phyloP scores from a whole-genome alignment of 345 rosid genomes.

The Schrenkiella parvula region DNA sequence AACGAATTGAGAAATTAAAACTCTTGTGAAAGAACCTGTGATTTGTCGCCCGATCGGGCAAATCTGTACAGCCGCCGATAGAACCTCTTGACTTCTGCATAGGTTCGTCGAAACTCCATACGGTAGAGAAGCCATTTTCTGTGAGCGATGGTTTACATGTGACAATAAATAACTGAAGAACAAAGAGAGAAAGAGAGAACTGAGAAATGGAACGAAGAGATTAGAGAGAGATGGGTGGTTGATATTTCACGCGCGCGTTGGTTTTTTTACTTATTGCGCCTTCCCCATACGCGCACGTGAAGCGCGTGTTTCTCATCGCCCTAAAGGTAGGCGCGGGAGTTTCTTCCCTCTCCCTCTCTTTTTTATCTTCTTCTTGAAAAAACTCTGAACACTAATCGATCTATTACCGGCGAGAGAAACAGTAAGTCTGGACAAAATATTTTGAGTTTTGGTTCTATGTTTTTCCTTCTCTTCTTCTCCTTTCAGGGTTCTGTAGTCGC shows the following conservation, averaged over 20 bases:
- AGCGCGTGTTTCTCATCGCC: not conserved
- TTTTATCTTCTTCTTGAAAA: too few species aligned
- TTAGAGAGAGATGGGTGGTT: conserved; percentile 25
- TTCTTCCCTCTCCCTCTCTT: too few species aligned
- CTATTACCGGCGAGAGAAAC: not conserved
- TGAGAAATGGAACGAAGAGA: not conserved
- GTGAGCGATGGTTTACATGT: conserved; percentile 2
- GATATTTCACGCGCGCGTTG: conserved; percentile 12
- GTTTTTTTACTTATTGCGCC: not conserved
- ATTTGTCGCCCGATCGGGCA: conserved; percentile 1
- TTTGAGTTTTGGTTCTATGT: too few species aligned
- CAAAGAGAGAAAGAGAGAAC: not conserved
- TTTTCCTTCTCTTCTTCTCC: too few species aligned
- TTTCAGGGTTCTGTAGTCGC: too few species aligned
- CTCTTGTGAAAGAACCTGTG: not conserved
- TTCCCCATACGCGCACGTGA: not conserved
- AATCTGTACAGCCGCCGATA: not conserved
- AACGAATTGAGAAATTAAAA: not conserved
- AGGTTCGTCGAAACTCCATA: conserved; percentile 18
- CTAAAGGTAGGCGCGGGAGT: too few species aligned
- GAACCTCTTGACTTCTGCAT: conserved; percentile 23
- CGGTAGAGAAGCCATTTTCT: conserved; percentile 30
- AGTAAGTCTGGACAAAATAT: too few species aligned
- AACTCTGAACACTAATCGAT: not conserved
- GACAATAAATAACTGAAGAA: not conserved